Evolutionary conservation across 176 grass and related monocot species (phyloP).

Genomic region (Stipa capillata): DNA sequence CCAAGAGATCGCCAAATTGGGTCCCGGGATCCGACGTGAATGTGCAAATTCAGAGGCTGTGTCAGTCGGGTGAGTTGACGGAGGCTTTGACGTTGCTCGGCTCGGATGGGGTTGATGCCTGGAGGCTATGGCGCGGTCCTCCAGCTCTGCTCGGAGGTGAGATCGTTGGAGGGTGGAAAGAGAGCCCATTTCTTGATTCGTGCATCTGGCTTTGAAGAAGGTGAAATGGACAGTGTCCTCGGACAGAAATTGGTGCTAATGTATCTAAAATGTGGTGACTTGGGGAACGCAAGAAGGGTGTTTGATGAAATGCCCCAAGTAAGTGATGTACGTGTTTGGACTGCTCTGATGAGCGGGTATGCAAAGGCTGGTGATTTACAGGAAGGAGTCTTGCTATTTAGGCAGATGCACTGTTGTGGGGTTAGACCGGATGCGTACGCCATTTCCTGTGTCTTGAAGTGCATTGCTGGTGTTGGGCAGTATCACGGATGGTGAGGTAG

Average conservation of each 20-base stretch:
- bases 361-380: constrained; percentile 30
- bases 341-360: constrained; percentile 52
- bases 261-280: constrained; percentile 64
- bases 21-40: constrained; percentile 13
- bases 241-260: constrained; percentile 60
- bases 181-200: constrained; percentile 45
- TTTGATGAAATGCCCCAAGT: constrained; percentile 48
- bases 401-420: constrained; percentile 43
- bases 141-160: constrained; percentile 56
- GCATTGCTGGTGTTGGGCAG: constrained; percentile 36
- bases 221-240: constrained; percentile 20
- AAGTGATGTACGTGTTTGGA: constrained; percentile 46
- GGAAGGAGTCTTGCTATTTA: constrained; percentile 54
- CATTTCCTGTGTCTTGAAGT: constrained; percentile 64
- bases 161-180: constrained; percentile 50
- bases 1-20: not conserved
- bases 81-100: constrained; percentile 42
- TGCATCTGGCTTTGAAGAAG: constrained; percentile 1
- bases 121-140: constrained; percentile 51
- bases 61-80: constrained; percentile 22
- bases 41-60: constrained; percentile 33
- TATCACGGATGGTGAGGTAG: constrained; percentile 31
- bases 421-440: constrained; percentile 41
- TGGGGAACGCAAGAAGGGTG: constrained; percentile 40
- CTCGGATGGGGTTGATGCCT: constrained; percentile 13